These are phyloP conservation scores for Melastoma malabathricum DNA, from an alignment of 345 rosid species.

Conservation along the genomic window DNA sequence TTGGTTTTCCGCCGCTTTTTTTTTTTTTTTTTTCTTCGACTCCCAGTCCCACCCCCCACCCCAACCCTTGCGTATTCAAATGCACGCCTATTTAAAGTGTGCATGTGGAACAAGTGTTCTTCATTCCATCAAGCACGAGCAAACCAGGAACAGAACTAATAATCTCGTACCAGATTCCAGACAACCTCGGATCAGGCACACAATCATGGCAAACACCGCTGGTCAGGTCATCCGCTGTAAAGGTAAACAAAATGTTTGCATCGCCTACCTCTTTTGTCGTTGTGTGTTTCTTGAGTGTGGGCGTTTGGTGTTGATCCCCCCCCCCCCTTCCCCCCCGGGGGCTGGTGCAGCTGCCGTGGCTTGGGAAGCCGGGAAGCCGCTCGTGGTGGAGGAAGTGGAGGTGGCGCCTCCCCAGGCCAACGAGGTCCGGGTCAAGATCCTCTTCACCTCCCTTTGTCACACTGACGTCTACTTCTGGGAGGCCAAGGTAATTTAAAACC, in stretches of 20 bases:
- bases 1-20: too few species aligned
- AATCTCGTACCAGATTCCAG: too few species aligned
- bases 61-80: too few species aligned
- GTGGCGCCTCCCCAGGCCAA: conserved; percentile 35
- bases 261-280: not conserved
- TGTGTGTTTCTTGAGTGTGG: not conserved
- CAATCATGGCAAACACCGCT: conserved; percentile 14
- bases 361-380: conserved; percentile 52
- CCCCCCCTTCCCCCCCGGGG: too few species aligned
- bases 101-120: too few species aligned
- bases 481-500: conserved; percentile 18
- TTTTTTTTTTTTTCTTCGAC: too few species aligned
- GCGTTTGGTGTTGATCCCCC: too few species aligned
- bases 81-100: too few species aligned
- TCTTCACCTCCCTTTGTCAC: conserved; percentile 31
- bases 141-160: too few species aligned
- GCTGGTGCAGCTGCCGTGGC: conserved; percentile 32
- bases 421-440: conserved; percentile 34
- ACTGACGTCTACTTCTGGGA: conserved; percentile 47
- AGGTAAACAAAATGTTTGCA: conserved; percentile 10
- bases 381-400: conserved; percentile 38
- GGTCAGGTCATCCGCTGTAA: conserved; percentile 32
- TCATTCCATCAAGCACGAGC: too few species aligned
- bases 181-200: too few species aligned
- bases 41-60: too few species aligned